Evolutionary conservation across 352 stramenopile genomes (phyloP), one percentile per base, ranked within the genome.

Genomic region (Pythium myriotylum): DNA sequence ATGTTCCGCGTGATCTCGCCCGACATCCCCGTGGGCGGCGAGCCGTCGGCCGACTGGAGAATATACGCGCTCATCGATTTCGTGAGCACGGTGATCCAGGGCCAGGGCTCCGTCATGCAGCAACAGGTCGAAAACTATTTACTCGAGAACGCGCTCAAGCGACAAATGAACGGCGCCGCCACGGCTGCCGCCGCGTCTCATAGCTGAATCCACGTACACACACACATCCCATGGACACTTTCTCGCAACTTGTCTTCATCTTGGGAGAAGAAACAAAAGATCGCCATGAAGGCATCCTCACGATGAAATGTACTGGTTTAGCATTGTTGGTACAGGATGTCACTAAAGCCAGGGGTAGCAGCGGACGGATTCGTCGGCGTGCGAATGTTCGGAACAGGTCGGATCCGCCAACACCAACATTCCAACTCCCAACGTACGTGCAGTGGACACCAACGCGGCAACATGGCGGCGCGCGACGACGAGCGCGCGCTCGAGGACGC

Each of bases 11-110:
- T 66, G 17, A 65, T 65, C 19, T 17, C 48, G 1, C 71, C 76
- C 7, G 71, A 77, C 58, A 47, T 74, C 40, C 65, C 66, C 29
- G 54, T 57, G 13, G 56, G 60, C 8, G 68, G 77, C 37, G 59
- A 55, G 9, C 59, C 55, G 65, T 83, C 24, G 64, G 66, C 59
- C 33, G 59, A 67, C 45, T 61, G 59, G 50, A 19, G 59, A 39
- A 67, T 67, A 67, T 67, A 57, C 22, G 68, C 71, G 17, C 61
- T 85, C 19, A 85, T 73, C 13, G 72, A 85, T 20, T 81, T 85
- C 40, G 76, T 81, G 37, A 62, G 51, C 45, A 56, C 37, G 20
- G 35, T 62, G 6, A 50, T 62, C 26, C 43, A 67, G 14, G 24
- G 47, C 1, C 59, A 67, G 23, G 59, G 49, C 27, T 51, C 59